These are phyloP conservation scores for Cytospora piceicola DNA, from an alignment of 2,329 filamentous ascomycete genomes.

Conservation along the genomic window DNA sequence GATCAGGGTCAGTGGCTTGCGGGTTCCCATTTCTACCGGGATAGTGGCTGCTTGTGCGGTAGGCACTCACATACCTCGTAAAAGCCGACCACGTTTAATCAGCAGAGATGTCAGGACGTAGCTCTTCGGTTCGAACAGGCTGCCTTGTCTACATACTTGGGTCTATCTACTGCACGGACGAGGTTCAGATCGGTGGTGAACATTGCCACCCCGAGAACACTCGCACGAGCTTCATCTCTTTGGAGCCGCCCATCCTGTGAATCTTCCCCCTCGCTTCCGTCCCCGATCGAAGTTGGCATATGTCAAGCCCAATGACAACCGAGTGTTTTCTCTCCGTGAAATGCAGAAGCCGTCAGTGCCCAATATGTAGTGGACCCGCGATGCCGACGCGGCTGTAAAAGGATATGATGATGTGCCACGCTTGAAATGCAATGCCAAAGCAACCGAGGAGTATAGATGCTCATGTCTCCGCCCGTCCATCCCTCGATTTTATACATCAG, in stretches of 20 bases:
- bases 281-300: background rate
- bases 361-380: constrained; percentile 6
- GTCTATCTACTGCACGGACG: background rate
- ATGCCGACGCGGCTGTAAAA: constrained; percentile 5
- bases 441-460: background rate
- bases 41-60: too few relatives aligned
- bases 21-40: too few relatives aligned
- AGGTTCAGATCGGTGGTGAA: background rate
- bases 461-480: background rate
- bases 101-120: background rate
- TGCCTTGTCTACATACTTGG: background rate
- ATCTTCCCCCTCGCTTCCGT: background rate
- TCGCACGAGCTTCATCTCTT: background rate
- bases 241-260: background rate
- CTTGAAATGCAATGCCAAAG: constrained; percentile 18
- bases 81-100: too few relatives aligned
- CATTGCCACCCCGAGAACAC: background rate
- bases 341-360: background rate
- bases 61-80: too few relatives aligned
- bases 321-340: background rate
- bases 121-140: background rate
- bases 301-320: background rate
- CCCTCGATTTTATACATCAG: background rate
- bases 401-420: constrained; percentile 14
- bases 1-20: too few relatives aligned